A percentile compares a stretch with the other conserved stretches of the same genome.
Conservation (phyloP, 2,329 filamentous ascomycete genomes). For the Pseudopithomyces maydicus region DNA sequence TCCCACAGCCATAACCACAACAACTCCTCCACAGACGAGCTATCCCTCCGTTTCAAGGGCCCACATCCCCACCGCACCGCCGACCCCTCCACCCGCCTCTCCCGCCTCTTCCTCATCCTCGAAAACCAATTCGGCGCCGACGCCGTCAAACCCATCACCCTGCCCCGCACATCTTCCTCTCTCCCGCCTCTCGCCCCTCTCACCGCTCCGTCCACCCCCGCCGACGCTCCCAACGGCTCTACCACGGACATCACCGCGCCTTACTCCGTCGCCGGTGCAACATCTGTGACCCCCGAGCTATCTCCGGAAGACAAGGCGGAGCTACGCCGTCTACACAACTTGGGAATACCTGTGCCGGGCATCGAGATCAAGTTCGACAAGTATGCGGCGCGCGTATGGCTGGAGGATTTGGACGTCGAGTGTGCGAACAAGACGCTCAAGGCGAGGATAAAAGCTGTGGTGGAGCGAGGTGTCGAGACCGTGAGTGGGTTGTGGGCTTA, state of each 20-base stretch:
- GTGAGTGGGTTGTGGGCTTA: conserved; percentile 54
- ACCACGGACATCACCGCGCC: conserved; percentile 1
- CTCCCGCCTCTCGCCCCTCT: conserved; percentile 7
- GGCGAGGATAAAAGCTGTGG: conserved; percentile 84
- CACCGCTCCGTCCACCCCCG: not conserved
- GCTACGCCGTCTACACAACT: conserved; percentile 75
- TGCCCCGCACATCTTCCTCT: conserved; percentile 60
- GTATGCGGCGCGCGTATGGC: conserved; percentile 84
- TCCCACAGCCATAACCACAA: conserved; percentile 28
- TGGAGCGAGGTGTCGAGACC: conserved; percentile 87
- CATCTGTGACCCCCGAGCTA: not conserved
- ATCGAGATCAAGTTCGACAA: conserved; percentile 87
- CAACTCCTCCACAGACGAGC: conserved; percentile 15
- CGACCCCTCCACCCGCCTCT: conserved; percentile 75
- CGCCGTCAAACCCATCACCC: conserved; percentile 76
- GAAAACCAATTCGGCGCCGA: conserved; percentile 93
- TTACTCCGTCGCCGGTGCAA: conserved; percentile 15
- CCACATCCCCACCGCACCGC: conserved; percentile 75
- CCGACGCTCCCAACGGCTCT: conserved; percentile 2
- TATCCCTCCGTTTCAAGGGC: conserved; percentile 39
- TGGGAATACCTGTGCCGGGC: conserved; percentile 90
- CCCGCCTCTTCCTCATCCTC: conserved; percentile 90
- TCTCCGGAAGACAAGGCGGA: conserved; percentile 53
- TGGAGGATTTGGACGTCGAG: conserved; percentile 90
- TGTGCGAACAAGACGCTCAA: conserved; percentile 77